Evolutionary conservation across 2,329 filamentous ascomycete species (phyloP).

Genomic region (Polytolypa hystricis): DNA sequence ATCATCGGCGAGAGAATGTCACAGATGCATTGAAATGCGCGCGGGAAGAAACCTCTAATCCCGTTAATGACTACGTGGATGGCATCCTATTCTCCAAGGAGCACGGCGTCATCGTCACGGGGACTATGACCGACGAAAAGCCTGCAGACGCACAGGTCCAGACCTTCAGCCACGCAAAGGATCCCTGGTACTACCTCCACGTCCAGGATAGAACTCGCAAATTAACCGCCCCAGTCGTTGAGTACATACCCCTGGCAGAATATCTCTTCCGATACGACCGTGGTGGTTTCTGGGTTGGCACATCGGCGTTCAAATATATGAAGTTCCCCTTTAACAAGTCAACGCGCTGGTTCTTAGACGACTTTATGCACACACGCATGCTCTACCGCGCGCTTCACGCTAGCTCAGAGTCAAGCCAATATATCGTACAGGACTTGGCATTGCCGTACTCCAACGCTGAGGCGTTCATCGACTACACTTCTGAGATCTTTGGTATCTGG

Average conservation of each 20-base stretch:
- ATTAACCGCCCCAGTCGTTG: background rate
- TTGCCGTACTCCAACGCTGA: constrained; percentile 41
- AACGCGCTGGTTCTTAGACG: constrained; percentile 46
- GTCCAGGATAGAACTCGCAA: constrained; percentile 29
- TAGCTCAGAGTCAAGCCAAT: constrained; percentile 40
- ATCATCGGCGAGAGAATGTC: constrained; percentile 41
- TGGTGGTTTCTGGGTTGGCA: constrained; percentile 48
- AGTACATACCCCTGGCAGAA: constrained; percentile 35
- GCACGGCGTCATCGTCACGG: constrained; percentile 47
- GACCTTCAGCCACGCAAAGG: constrained; percentile 46
- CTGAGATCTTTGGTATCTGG: constrained; percentile 36
- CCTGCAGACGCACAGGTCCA: constrained; percentile 22
- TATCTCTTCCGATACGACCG: constrained; percentile 50
- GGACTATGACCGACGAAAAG: constrained; percentile 40
- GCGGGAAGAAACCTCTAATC: background rate
- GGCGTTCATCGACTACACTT: constrained; percentile 40
- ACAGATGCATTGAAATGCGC: constrained; percentile 28
- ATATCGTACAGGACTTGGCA: constrained; percentile 50
- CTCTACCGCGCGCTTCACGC: constrained; percentile 51
- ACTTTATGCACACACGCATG: constrained; percentile 47
- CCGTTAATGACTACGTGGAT: constrained; percentile 37
- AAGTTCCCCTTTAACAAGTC: constrained; percentile 45
- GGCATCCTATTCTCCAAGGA: constrained; percentile 50
- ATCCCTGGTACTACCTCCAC: constrained; percentile 67
- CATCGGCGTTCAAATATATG: constrained; percentile 47